phyloP scores from a whole-genome alignment of 371 early-diverging fungal genomes.

The Apophysomyces elegans region DNA sequence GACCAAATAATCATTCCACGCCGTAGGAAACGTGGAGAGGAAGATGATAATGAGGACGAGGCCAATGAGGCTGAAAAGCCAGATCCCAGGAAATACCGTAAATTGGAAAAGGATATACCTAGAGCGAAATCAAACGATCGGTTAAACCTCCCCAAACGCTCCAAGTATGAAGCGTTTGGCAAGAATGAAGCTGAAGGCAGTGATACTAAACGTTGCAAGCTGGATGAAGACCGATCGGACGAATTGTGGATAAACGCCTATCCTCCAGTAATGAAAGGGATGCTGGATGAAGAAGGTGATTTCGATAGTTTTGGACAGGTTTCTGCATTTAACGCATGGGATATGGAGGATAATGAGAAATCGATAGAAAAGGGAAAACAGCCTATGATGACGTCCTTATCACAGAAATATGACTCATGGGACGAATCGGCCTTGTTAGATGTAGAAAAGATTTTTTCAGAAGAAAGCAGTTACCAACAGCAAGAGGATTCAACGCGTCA shows the following conservation, averaged over 20 bases:
- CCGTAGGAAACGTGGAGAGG: no score
- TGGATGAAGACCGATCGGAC: neutral
- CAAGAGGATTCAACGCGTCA: no score
- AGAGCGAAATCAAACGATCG: neutral
- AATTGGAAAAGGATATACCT: neutral
- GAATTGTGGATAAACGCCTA: neutral
- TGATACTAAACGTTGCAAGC: neutral
- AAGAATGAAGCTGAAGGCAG: neutral
- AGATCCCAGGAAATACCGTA: neutral
- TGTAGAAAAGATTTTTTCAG: neutral
- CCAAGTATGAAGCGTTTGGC: neutral
- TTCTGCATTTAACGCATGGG: neutral
- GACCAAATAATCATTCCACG: no score
- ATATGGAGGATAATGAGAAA: neutral
- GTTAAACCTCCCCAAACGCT: neutral
- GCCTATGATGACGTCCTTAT: neutral
- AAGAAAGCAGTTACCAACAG: no score
- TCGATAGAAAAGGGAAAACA: neutral
- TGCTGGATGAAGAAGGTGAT: conserved; percentile 2
- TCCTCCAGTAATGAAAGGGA: neutral
- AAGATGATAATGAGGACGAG: no score
- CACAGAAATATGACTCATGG: neutral
- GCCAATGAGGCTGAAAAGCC: no score
- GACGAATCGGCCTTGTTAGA: neutral
- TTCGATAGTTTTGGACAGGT: conserved; percentile 2